phyloP scores from a whole-genome alignment of 192 early-diverging fungal species.

The Mortierella antarctica region DNA sequence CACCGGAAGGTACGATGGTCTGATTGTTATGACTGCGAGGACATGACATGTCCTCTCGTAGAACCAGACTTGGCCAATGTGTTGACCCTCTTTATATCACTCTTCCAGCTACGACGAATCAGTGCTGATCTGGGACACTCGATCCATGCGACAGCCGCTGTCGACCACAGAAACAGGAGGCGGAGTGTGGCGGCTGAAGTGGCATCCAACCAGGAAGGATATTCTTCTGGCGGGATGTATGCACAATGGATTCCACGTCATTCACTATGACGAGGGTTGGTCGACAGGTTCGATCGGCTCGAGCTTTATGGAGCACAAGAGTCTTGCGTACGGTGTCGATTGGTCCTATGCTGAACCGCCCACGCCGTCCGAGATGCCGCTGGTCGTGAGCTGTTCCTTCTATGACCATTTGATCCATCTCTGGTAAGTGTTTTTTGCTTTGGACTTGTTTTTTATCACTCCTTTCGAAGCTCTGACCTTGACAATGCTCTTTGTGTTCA shows the following conservation, averaged over 20 bases:
- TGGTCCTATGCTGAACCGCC: slow-evolving; percentile 67
- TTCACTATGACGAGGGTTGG: slow-evolving; percentile 60
- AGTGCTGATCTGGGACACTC: slow-evolving; percentile 91
- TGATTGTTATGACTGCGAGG: not conserved
- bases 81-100: slow-evolving; percentile 2
- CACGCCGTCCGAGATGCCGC: slow-evolving; percentile 19
- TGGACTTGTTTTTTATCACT: not conserved
- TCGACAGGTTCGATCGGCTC: slow-evolving; percentile 14
- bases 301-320: slow-evolving; percentile 78
- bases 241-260: slow-evolving; percentile 91
- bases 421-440: slow-evolving; percentile 57
- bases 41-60: not conserved
- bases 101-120: slow-evolving; percentile 86
- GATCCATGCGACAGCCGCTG: slow-evolving; percentile 82
- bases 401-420: slow-evolving; percentile 82
- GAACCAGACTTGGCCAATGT: not conserved
- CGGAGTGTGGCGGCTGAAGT: slow-evolving; percentile 95
- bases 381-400: slow-evolving; percentile 82
- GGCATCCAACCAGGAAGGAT: slow-evolving; percentile 81
- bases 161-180: slow-evolving; percentile 78
- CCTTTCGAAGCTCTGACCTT: no score
- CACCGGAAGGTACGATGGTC: slow-evolving; percentile 76
- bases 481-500: not conserved
- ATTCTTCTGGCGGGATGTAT: slow-evolving; percentile 85
- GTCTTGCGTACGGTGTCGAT: slow-evolving; percentile 82